phyloP scores from a whole-genome alignment of 78 protist genomes.

The Dictyostelium citrinum region DNA sequence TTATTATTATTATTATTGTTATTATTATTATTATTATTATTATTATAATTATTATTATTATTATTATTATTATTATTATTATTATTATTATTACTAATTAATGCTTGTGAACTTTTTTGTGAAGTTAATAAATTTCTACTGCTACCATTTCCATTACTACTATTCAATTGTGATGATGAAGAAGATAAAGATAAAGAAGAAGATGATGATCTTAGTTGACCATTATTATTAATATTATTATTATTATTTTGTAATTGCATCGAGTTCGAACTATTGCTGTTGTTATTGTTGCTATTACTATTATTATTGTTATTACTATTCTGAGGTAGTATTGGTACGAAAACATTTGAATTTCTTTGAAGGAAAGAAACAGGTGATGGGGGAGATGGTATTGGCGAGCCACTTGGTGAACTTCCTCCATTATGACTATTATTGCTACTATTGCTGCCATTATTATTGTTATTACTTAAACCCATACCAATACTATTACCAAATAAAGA shows the following conservation, averaged over 20 bases:
- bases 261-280: not conserved
- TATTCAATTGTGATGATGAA: not conserved
- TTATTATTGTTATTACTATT: too few relatives aligned
- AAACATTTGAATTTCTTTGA: not conserved
- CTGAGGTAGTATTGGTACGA: constrained; percentile 24
- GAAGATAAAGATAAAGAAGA: not conserved
- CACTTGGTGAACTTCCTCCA: not conserved
- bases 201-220: not conserved
- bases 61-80: not conserved
- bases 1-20: too few relatives aligned
- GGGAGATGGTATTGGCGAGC: constrained; percentile 61
- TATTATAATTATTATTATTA: too few relatives aligned
- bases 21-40: not conserved
- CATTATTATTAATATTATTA: not conserved
- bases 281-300: not conserved
- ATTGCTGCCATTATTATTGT: not conserved
- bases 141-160: not conserved
- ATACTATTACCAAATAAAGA: not conserved
- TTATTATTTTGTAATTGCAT: not conserved
- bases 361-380: constrained; percentile 46
- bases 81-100: not conserved
- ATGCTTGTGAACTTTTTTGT: constrained; percentile 3
- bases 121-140: not conserved
- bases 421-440: not conserved
- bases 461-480: not conserved